Evolutionary conservation across 441 rosid genomes (phyloP).

Genomic region (Adansonia rubrostipa): DNA sequence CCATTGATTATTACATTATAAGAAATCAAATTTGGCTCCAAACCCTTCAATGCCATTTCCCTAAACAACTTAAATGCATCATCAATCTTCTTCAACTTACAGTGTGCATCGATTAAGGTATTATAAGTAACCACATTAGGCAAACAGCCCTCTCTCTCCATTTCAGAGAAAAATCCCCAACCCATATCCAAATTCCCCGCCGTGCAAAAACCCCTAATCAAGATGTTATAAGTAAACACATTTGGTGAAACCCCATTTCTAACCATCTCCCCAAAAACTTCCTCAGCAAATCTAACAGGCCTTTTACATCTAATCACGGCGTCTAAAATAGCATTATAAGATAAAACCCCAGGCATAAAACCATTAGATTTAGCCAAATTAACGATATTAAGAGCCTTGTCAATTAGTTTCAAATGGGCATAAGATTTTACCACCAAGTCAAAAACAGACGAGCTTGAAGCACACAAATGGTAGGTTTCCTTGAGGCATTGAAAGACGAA

Average conservation of each 20-base stretch:
- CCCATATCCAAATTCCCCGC: slow-evolving; percentile 75
- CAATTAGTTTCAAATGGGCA: slow-evolving; percentile 59
- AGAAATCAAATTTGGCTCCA: slow-evolving; percentile 80
- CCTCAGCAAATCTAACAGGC: slow-evolving; percentile 55
- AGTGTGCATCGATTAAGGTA: slow-evolving; percentile 68
- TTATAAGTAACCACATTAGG: slow-evolving; percentile 88
- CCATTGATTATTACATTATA: slow-evolving; percentile 79
- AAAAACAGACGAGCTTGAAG: slow-evolving; percentile 81
- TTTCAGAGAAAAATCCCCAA: slow-evolving; percentile 47
- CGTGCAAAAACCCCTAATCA: slow-evolving; percentile 75
- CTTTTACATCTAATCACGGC: slow-evolving; percentile 61
- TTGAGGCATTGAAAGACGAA: slow-evolving; percentile 61
- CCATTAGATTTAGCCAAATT: slow-evolving; percentile 64
- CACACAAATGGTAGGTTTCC: slow-evolving; percentile 60
- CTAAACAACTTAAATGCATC: slow-evolving; percentile 60
- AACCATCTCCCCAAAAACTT: slow-evolving; percentile 62
- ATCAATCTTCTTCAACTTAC: slow-evolving; percentile 63
- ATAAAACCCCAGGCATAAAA: slow-evolving; percentile 85
- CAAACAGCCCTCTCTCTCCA: slow-evolving; percentile 70
- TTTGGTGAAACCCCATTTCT: slow-evolving; percentile 62
- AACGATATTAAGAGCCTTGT: slow-evolving; percentile 64
- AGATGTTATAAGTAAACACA: slow-evolving; percentile 78
- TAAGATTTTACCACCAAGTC: slow-evolving; percentile 85
- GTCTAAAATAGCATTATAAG: slow-evolving; percentile 83
- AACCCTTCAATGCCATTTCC: slow-evolving; percentile 59